Conservation (phyloP, 2,329 filamentous ascomycete species). For the Aspergillus caelatus region DNA sequence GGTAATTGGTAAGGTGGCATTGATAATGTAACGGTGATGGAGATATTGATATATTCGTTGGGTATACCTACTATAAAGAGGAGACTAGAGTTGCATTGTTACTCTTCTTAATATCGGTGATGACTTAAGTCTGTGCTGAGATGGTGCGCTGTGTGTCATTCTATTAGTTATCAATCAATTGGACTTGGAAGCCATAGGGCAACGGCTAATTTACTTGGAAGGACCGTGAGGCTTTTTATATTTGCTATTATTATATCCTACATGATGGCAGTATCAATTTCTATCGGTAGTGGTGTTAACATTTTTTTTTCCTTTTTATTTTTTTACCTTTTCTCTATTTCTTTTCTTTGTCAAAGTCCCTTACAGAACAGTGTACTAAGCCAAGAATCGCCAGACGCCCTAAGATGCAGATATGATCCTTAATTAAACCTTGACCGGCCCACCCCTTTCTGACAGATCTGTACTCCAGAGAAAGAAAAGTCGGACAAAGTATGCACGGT, state of each 20-base stretch:
- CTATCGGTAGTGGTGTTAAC: background rate
- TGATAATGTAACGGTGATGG: slow-evolving; percentile 1
- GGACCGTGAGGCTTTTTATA: background rate
- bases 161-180: background rate
- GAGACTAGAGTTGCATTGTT: background rate
- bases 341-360: slow-evolving; percentile 12
- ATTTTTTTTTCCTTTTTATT: background rate
- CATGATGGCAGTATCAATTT: too few relatives aligned
- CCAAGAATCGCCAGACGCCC: slow-evolving; percentile 34
- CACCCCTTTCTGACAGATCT: slow-evolving; percentile 25
- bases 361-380: slow-evolving; percentile 23
- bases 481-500: background rate
- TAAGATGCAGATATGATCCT: slow-evolving; percentile 38
- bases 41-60: background rate
- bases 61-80: background rate
- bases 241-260: background rate
- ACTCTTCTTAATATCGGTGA: background rate
- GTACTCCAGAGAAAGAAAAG: background rate
- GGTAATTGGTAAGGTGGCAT: background rate
- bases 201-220: background rate
- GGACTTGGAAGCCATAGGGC: background rate
- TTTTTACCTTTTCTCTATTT: background rate
- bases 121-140: background rate
- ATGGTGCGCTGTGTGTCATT: background rate
- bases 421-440: slow-evolving; percentile 42